Evolutionary conservation across 306 rosid genomes (phyloP), one percentile per base, ranked within the genome.

Genomic region (Medicago ruthenica): DNA sequence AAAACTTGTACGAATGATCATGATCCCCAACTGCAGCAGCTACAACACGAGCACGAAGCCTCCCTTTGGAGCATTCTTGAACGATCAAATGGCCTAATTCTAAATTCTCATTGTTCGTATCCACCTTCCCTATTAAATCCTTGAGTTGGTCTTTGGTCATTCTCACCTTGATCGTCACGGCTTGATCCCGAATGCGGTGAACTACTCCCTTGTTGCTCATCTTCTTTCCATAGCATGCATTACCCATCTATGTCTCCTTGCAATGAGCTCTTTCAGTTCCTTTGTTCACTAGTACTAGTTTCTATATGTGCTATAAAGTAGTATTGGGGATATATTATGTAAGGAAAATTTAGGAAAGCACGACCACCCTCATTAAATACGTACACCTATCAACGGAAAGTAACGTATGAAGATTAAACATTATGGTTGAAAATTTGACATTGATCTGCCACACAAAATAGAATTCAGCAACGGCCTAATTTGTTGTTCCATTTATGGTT

Each of bases 101-200:
- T 0, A 65, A 68, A 63, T 54, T 9, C 1, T 53, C 81, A 78
- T 76, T 34, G 59, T 63, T 78, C 18, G 24, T 42, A 37, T 80
- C 79, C 48, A 80, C 83, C 71, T 74, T 82, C 10, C 20, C 82
- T 48, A 68, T 63, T 53, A 87, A 39, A 76, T 85, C 86, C 57
- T 73, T 20, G 16, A 83, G 84, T 70, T 87, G 75, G 15, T 57
- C 36, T 2, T 6, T 40, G 0, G 59, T 85, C 87, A 85, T 78
- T 48, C 78, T 44, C 69, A 87, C 89, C 84, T 83, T 85, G 20
- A 83, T 39, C 40, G 77, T 85, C 74, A 76, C 86, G 42, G 78
- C 78, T 74, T 73, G 24, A 24, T 9, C 37, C 4, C 65, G n/a
- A 39, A 8, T 36, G 9, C 54, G n/a, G 3, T 64, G 27, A 64